Evolutionary conservation across 2,329 filamentous ascomycete genomes (phyloP).

Genomic region (Rhynchosporium graminicola): DNA sequence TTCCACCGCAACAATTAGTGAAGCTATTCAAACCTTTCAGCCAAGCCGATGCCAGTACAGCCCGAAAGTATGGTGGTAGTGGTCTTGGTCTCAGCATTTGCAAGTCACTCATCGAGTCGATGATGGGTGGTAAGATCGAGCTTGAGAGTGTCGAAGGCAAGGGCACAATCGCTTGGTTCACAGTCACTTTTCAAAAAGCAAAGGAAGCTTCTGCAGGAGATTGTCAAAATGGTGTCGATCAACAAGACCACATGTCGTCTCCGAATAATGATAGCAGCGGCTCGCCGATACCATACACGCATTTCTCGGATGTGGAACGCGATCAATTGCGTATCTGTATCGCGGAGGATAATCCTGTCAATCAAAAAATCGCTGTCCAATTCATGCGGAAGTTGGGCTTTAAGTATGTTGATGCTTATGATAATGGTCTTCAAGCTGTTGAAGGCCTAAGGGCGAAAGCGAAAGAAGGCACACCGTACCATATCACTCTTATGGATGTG

Average conservation of each 20-base stretch:
- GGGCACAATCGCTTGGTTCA: constrained; percentile 76
- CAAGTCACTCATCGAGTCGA: constrained; percentile 89
- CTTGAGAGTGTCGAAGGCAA: constrained; percentile 74
- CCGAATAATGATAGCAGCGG: constrained; percentile 46
- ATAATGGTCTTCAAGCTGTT: constrained; percentile 85
- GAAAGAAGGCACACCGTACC: constrained; percentile 73
- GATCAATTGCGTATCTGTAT: constrained; percentile 86
- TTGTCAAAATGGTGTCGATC: constrained; percentile 43
- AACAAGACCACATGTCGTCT: constrained; percentile 42
- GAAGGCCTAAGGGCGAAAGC: constrained; percentile 80
- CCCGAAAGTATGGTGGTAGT: constrained; percentile 87
- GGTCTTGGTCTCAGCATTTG: constrained; percentile 91
- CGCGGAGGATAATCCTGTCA: constrained; percentile 93
- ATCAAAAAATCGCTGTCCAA: constrained; percentile 89
- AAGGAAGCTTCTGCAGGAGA: constrained; percentile 61
- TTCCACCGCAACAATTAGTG: constrained; percentile 76
- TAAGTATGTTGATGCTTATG: constrained; percentile 78
- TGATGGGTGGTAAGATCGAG: constrained; percentile 84
- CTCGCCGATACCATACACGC: constrained; percentile 52
- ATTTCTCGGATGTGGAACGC: constrained; percentile 72
- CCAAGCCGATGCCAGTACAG: constrained; percentile 88
- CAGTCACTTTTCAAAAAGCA: constrained; percentile 82
- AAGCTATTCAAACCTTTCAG: constrained; percentile 92
- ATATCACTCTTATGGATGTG: constrained; percentile 92
- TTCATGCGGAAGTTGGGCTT: constrained; percentile 87